These are phyloP conservation scores for Eucalyptus victrix DNA, from an alignment of 345 rosid genomes.

Conservation along the genomic window DNA sequence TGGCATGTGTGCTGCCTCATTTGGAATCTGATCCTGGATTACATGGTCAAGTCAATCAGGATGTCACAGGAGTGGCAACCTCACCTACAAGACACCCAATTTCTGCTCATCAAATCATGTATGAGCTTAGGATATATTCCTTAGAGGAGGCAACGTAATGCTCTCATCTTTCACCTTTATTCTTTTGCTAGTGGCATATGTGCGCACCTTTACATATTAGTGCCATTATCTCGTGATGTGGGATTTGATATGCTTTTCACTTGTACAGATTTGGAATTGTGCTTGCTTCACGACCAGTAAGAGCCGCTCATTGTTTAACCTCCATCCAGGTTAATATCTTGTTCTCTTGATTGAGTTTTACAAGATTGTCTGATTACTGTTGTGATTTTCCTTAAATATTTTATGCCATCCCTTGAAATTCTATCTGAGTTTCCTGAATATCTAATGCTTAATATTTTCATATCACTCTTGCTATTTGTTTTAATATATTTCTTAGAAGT, in stretches of 20 bases:
- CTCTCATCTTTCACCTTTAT: not conserved
- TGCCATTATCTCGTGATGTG: not conserved
- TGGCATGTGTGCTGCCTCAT: conserved; percentile 85
- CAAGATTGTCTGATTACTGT: not conserved
- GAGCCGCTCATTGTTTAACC: conserved; percentile 98
- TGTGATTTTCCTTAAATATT: not conserved
- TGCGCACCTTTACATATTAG: not conserved
- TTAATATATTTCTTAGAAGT: not conserved
- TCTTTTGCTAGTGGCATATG: not conserved
- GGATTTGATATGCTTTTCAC: not conserved
- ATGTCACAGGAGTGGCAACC: conserved; percentile 52
- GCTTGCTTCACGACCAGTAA: conserved; percentile 80
- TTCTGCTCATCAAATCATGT: conserved; percentile 84
- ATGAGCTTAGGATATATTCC: conserved; percentile 95
- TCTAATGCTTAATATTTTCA: not conserved
- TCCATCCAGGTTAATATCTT: conserved; percentile 73
- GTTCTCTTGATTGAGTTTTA: not conserved
- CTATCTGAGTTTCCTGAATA: not conserved
- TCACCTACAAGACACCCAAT: conserved; percentile 96
- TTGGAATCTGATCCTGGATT: conserved; percentile 70
- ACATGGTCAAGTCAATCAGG: conserved; percentile 54
- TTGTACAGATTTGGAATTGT: conserved; percentile 66
- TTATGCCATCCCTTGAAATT: not conserved
- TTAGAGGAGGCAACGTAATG: conserved; percentile 89
- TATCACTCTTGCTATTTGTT: not conserved